A percentile compares a stretch with the other conserved stretches of the same genome.
Evolutionary conservation across 2,329 filamentous ascomycete species (phyloP).

Genomic region (Fusarium hostae): DNA sequence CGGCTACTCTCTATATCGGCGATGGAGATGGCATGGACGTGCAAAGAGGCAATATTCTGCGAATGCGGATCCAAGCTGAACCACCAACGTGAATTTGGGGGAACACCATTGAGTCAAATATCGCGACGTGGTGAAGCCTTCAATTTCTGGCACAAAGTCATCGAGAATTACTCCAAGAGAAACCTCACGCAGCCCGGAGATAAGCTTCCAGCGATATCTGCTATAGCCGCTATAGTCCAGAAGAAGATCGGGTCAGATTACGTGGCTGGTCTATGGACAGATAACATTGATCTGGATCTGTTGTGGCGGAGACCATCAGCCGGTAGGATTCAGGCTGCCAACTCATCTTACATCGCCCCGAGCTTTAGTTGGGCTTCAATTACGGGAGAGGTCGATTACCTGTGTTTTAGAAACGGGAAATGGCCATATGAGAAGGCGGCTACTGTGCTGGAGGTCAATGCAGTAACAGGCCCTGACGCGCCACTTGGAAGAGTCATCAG

Average conservation of each 20-base stretch:
- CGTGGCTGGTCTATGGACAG: conserved; percentile 46
- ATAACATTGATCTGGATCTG: conserved; percentile 41
- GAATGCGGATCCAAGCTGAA: conserved; percentile 43
- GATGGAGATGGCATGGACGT: conserved; percentile 34
- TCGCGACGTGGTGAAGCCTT: conserved; percentile 32
- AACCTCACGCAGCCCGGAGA: conserved; percentile 38
- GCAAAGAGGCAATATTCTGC: conserved; percentile 34
- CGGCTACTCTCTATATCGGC: conserved; percentile 27
- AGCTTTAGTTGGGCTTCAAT: conserved; percentile 43
- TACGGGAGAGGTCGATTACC: conserved; percentile 39
- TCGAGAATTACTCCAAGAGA: conserved; percentile 44
- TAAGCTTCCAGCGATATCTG: conserved; percentile 47
- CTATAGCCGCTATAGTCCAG: conserved; percentile 41
- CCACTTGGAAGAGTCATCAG: conserved; percentile 25
- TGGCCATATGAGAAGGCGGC: conserved; percentile 22
- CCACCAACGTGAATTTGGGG: conserved; percentile 36
- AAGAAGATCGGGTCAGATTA: conserved; percentile 39
- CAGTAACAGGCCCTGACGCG: conserved; percentile 8
- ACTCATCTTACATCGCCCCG: conserved; percentile 30
- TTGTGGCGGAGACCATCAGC: conserved; percentile 31
- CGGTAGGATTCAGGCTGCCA: background rate
- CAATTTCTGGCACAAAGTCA: conserved; percentile 44
- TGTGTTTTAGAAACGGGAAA: conserved; percentile 38
- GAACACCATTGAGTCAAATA: conserved; percentile 28
- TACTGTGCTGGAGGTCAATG: conserved; percentile 14